phyloP scores from a whole-genome alignment of 2,329 filamentous ascomycete species.

The Chrysoporthe puriensis region DNA sequence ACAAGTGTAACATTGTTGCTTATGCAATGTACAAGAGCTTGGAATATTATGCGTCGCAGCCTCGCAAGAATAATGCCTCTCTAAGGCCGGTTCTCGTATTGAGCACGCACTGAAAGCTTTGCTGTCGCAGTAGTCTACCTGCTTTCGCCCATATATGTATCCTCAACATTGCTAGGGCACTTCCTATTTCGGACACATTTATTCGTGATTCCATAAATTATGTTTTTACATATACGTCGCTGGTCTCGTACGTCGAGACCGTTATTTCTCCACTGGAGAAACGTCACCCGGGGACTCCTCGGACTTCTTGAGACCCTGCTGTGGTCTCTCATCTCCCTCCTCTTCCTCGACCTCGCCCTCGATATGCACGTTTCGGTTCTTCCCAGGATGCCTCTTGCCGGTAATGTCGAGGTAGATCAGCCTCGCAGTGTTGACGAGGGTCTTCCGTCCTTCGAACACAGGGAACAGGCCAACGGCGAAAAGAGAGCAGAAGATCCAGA shows the following conservation, averaged over 20 bases:
- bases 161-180: not conserved
- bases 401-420: constrained; percentile 65
- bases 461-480: constrained; percentile 81
- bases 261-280: not conserved
- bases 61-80: too few relatives aligned
- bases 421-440: constrained; percentile 63
- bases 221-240: not conserved
- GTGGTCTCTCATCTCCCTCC: not conserved
- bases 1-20: not conserved
- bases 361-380: constrained; percentile 30
- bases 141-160: too few relatives aligned
- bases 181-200: too few relatives aligned
- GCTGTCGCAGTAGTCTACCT: too few relatives aligned
- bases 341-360: constrained; percentile 15
- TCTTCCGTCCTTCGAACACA: constrained; percentile 75
- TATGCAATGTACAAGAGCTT: not conserved
- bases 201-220: not conserved
- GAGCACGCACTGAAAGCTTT: too few relatives aligned
- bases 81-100: too few relatives aligned
- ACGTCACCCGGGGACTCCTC: not conserved
- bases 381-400: constrained; percentile 42
- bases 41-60: too few relatives aligned
- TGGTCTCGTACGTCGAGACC: not conserved
- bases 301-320: not conserved
- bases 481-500: constrained; percentile 77